Percentiles rank a stretch among this genome's conserved stretches.
These are phyloP conservation scores for Blumeria hordei DNA, from an alignment of 2,329 filamentous ascomycete genomes.

Conservation along the genomic window DNA sequence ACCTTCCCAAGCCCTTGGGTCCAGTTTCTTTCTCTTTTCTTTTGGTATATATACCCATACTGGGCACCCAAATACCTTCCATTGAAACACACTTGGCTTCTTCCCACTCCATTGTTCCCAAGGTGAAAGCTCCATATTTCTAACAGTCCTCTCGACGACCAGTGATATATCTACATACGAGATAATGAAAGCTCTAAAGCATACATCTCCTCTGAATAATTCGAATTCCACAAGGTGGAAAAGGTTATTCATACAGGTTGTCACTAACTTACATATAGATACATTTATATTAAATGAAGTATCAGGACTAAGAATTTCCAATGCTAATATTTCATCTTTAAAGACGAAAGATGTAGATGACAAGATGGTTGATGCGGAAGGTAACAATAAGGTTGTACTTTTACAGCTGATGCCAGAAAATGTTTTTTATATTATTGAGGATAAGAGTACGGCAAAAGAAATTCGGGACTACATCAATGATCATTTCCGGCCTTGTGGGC, in stretches of 20 bases:
- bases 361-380: not conserved
- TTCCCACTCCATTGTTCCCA: no score
- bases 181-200: not conserved
- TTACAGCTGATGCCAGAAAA: not conserved
- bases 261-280: not conserved
- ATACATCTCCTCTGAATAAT: not conserved
- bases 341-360: not conserved
- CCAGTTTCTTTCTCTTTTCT: no score
- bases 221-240: not conserved
- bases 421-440: not conserved
- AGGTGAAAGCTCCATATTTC: no score
- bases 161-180: not conserved
- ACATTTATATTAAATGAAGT: not conserved
- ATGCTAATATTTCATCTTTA: not conserved
- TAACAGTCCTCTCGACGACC: no score
- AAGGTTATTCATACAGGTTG: not conserved
- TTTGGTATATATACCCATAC: no score
- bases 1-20: no score
- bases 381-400: not conserved
- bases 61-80: no score
- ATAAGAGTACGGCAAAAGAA: not conserved
- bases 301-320: not conserved
- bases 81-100: no score
- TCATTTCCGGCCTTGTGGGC: not conserved
- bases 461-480: not conserved